Evolutionary conservation across 148 eudicot genomes (phyloP).

Genomic region (Camellia sinensis): DNA sequence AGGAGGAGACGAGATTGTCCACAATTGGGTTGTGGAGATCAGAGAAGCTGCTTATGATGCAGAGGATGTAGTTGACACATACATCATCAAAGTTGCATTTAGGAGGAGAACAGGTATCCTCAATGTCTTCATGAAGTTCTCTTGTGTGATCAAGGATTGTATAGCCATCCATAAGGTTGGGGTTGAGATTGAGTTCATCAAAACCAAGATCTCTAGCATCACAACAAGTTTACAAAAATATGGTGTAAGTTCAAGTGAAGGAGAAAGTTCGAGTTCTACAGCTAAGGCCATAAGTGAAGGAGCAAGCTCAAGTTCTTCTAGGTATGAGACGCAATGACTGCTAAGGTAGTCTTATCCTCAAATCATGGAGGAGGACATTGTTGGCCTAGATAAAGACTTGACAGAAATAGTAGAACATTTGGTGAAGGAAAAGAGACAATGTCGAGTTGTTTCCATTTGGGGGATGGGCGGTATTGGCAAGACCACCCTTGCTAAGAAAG

Average conservation of each 20-base stretch:
- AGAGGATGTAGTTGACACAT: conserved; percentile 13
- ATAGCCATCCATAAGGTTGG: background rate
- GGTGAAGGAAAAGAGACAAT: no score
- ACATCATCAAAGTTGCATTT: background rate
- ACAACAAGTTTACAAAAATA: background rate
- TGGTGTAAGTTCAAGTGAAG: background rate
- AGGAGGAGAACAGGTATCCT: background rate
- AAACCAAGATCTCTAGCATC: background rate
- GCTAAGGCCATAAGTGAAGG: background rate
- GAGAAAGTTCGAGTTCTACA: no score
- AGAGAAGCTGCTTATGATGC: no score
- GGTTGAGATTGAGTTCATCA: background rate
- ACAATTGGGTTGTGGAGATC: no score
- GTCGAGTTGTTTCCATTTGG: conserved; percentile 13
- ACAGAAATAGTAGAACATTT: no score
- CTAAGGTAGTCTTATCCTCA: background rate
- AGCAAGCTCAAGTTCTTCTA: background rate
- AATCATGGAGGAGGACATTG: background rate
- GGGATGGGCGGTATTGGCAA: conserved; percentile 30
- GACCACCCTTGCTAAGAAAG: conserved; percentile 18
- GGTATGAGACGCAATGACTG: background rate
- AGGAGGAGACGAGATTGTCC: background rate
- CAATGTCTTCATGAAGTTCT: background rate
- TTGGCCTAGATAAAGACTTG: no score
- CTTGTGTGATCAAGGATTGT: background rate